Percentiles rank a stretch among this genome's conserved stretches.
Evolutionary conservation across 805 yeast genomes (phyloP).

Genomic region (Scheffersomyces spartinae): DNA sequence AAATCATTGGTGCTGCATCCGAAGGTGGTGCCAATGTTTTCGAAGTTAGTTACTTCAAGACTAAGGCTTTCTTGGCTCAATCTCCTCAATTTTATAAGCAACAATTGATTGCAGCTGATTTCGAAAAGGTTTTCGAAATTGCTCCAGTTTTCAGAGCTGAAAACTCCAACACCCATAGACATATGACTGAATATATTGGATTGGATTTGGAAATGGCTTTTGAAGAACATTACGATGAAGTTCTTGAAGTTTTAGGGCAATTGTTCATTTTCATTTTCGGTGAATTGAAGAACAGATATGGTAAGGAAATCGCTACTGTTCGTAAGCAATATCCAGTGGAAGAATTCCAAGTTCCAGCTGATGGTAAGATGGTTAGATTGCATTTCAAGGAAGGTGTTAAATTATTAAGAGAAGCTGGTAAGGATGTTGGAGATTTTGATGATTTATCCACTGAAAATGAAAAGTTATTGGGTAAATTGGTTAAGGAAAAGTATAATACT

Average conservation of each 20-base stretch:
- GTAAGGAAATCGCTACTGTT: conserved; percentile 76
- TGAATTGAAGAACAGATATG: conserved; percentile 70
- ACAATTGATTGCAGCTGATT: conserved; percentile 96
- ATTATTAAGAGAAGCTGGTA: conserved; percentile 79
- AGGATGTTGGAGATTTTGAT: conserved; percentile 75
- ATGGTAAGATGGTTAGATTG: conserved; percentile 86
- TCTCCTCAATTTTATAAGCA: conserved; percentile 98
- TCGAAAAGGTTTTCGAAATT: conserved; percentile 90
- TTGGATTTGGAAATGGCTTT: conserved; percentile 96
- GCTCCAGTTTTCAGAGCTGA: conserved; percentile 99
- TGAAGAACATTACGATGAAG: conserved; percentile 97
- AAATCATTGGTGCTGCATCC: conserved; percentile 86
- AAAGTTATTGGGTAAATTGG: conserved; percentile 81
- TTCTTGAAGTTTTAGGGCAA: conserved; percentile 46
- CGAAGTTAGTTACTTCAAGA: conserved; percentile 86
- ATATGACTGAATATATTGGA: conserved; percentile 97
- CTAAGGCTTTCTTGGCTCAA: conserved; percentile 90
- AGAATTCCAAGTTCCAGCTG: conserved; percentile 88
- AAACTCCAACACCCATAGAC: conserved; percentile 98
- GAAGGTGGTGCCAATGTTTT: conserved; percentile 98
- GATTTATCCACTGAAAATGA: conserved; percentile 93
- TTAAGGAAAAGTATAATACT: conserved; percentile 89
- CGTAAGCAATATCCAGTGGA: conserved; percentile 96
- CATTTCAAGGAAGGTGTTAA: conserved; percentile 86
- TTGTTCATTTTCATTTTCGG: conserved; percentile 82